Conservation (phyloP, 2,329 filamentous ascomycete species). For the Monilinia fructicola region DNA sequence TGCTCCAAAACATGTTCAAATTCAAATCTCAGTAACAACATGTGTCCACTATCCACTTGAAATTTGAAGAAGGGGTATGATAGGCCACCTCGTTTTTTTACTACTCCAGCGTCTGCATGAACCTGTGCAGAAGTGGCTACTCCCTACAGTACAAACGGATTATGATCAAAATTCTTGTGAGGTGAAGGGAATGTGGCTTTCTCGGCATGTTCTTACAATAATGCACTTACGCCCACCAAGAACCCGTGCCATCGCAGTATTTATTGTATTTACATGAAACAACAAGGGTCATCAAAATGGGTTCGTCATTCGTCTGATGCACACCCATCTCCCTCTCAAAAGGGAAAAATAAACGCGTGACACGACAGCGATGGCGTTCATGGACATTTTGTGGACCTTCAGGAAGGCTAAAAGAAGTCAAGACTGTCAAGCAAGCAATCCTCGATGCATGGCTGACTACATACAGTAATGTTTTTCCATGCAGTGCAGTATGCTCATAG, state of each 20-base stretch:
- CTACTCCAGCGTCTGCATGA: background rate
- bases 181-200: background rate
- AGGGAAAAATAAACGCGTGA: constrained; percentile 28
- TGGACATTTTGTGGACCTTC: constrained; percentile 9
- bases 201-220: background rate
- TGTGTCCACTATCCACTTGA: background rate
- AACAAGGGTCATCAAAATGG: constrained; percentile 16
- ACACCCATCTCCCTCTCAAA: constrained; percentile 1
- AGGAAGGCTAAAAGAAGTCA: constrained; percentile 1
- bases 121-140: background rate
- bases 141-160: background rate
- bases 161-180: background rate
- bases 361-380: constrained; percentile 20
- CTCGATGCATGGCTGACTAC: background rate
- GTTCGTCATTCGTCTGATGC: constrained; percentile 36
- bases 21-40: background rate
- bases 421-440: background rate
- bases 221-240: background rate
- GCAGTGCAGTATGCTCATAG: background rate
- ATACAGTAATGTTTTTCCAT: background rate
- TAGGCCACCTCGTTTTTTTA: background rate
- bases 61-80: background rate
- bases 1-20: no score
- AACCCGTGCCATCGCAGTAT: constrained; percentile 11
- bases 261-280: constrained; percentile 31